Evolutionary conservation across 257 asterid genomes (phyloP).

Genomic region (Eucommia ulmoides): DNA sequence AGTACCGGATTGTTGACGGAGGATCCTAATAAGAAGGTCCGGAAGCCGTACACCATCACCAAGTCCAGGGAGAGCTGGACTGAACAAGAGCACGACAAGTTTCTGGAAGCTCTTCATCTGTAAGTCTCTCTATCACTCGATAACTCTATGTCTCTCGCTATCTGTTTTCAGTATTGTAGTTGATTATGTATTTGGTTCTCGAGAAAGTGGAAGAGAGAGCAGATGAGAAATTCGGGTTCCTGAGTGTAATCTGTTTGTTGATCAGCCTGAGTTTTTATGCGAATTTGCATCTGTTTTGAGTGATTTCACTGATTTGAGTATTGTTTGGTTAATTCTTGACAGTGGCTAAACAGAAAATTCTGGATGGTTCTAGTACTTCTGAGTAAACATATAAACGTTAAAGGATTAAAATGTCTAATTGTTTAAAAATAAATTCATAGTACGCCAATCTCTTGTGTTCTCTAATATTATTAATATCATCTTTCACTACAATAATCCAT

Average conservation of each 20-base stretch:
- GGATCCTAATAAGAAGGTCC: not conserved
- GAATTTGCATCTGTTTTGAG: not conserved
- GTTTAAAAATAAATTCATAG: too few relatives aligned
- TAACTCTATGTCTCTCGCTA: not conserved
- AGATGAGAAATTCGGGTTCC: not conserved
- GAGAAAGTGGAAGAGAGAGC: too few relatives aligned
- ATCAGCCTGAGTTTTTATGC: not conserved
- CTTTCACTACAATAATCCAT: too few relatives aligned
- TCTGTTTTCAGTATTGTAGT: not conserved
- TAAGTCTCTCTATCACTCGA: not conserved
- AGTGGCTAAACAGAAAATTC: not conserved
- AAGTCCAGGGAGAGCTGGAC: not conserved
- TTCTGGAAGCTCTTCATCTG: not conserved
- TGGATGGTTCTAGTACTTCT: not conserved
- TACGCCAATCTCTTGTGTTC: too few relatives aligned
- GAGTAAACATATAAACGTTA: too few relatives aligned
- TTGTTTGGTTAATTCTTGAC: not conserved
- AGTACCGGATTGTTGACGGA: not conserved
- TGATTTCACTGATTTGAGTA: not conserved
- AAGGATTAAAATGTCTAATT: too few relatives aligned
- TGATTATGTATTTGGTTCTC: too few relatives aligned
- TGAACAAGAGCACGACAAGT: not conserved
- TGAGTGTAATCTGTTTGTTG: not conserved
- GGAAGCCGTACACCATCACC: too few relatives aligned
- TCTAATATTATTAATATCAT: too few relatives aligned